phyloP scores from a whole-genome alignment of 371 early-diverging fungal species.

The Actinomortierella ambigua region DNA sequence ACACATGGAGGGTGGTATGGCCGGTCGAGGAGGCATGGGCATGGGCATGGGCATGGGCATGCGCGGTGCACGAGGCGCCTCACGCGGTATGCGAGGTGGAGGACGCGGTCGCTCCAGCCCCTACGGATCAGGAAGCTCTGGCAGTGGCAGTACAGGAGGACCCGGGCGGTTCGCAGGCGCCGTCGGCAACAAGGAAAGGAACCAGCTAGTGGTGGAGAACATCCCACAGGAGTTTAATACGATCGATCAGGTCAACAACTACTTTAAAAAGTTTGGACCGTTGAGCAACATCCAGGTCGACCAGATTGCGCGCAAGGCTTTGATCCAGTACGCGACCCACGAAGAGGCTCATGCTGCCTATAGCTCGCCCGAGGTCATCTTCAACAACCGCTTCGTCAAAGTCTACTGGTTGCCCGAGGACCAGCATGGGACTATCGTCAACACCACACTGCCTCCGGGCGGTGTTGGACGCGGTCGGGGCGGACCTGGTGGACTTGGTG shows the following conservation, averaged over 20 bases:
- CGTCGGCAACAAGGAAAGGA: slow-evolving; percentile 38
- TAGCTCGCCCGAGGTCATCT: slow-evolving; percentile 80
- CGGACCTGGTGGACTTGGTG: too few relatives aligned
- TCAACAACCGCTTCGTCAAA: slow-evolving; percentile 88
- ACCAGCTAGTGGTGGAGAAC: slow-evolving; percentile 73
- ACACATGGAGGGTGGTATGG: slow-evolving; percentile 14
- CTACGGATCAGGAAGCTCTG: slow-evolving; percentile 29
- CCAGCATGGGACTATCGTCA: too few relatives aligned
- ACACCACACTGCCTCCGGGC: slow-evolving; percentile 3
- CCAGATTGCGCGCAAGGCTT: slow-evolving; percentile 55
- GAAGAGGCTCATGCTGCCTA: slow-evolving; percentile 78
- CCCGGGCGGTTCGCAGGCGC: slow-evolving; percentile 18
- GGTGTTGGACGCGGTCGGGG: too few relatives aligned
- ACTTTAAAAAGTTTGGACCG: slow-evolving; percentile 76
- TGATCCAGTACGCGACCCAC: slow-evolving; percentile 66
- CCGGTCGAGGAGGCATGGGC: slow-evolving; percentile 26
- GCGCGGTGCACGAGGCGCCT: slow-evolving; percentile 20
- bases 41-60: slow-evolving; percentile 11
- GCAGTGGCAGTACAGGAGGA: slow-evolving; percentile 26
- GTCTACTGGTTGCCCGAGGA: slow-evolving; percentile 76
- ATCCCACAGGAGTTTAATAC: slow-evolving; percentile 72
- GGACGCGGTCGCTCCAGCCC: slow-evolving; percentile 49
- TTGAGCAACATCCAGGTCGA: slow-evolving; percentile 74
- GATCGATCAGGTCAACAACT: slow-evolving; percentile 70
- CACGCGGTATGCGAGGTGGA: slow-evolving; percentile 59